Percentiles rank a stretch among this genome's conserved stretches.
Conservation (phyloP, 73 alveolate species). For the Diophrys appendiculata region DNA sequence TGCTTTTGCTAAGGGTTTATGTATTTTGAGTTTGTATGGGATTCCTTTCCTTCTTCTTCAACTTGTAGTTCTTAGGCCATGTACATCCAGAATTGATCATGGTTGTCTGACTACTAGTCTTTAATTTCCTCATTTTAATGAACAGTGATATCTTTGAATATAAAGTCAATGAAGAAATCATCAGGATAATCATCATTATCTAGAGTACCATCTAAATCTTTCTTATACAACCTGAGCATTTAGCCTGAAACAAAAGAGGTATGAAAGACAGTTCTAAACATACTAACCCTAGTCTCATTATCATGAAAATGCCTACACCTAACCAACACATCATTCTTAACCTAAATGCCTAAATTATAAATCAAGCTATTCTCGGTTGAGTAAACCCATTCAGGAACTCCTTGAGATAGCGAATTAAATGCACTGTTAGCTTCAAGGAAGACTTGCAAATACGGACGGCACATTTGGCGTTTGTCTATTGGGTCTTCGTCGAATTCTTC, state of each 20-base stretch:
- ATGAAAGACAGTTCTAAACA: slow-evolving; percentile 47
- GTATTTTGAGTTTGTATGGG: neutral
- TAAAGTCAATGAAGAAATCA: slow-evolving; percentile 49
- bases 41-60: neutral
- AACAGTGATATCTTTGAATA: slow-evolving; percentile 38
- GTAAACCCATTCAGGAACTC: slow-evolving; percentile 16
- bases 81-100: neutral
- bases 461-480: neutral
- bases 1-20: neutral
- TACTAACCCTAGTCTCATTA: slow-evolving; percentile 10
- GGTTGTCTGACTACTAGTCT: neutral
- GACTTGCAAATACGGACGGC: slow-evolving; percentile 40
- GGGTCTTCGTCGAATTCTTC: neutral
- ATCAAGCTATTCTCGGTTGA: slow-evolving; percentile 12
- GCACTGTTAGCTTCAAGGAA: slow-evolving; percentile 13
- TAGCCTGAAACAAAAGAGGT: slow-evolving; percentile 26
- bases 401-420: neutral
- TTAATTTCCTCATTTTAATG: neutral
- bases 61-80: too few species aligned
- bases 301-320: slow-evolving; percentile 39
- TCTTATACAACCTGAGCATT: slow-evolving; percentile 12
- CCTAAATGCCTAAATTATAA: slow-evolving; percentile 27
- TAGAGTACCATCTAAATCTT: slow-evolving; percentile 41
- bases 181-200: slow-evolving; percentile 15
- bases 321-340: slow-evolving; percentile 29